Percentiles rank a stretch among this genome's conserved stretches.
Evolutionary conservation across 164 flowering plant genomes (phyloP).

Genomic region (Saururus chinensis): DNA sequence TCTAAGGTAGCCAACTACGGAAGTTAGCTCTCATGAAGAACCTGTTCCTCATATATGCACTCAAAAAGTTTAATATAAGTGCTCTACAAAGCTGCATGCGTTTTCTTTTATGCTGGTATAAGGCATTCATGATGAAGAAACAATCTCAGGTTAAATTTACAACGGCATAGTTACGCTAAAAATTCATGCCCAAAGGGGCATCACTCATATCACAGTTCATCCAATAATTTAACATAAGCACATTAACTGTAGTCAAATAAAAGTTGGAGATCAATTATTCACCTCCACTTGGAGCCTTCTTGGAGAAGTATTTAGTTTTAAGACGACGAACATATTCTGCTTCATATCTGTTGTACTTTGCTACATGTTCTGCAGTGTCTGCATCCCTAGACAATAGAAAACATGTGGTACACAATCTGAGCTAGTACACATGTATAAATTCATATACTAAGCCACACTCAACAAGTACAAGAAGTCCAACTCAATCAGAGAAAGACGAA

Average conservation of each 20-base stretch:
- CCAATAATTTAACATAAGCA: too few relatives aligned
- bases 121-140: too few relatives aligned
- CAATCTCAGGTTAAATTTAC: too few relatives aligned
- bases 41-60: too few relatives aligned
- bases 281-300: conserved; percentile 6
- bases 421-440: neutral
- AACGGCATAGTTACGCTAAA: too few relatives aligned
- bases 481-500: neutral
- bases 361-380: conserved; percentile 3
- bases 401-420: neutral
- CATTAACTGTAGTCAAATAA: neutral
- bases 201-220: neutral
- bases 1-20: too few relatives aligned
- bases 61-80: too few relatives aligned
- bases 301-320: conserved; percentile 4
- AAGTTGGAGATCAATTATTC: neutral
- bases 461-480: neutral
- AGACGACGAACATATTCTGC: conserved; percentile 6
- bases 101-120: too few relatives aligned
- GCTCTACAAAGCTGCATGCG: too few relatives aligned
- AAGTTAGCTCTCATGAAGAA: too few relatives aligned
- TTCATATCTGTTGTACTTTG: conserved; percentile 4
- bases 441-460: neutral
- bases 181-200: too few relatives aligned
- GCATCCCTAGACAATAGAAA: conserved; percentile 1